Evolutionary conservation across 371 early-diverging fungal genomes (phyloP).

Genomic region (Mucor saturninus): DNA sequence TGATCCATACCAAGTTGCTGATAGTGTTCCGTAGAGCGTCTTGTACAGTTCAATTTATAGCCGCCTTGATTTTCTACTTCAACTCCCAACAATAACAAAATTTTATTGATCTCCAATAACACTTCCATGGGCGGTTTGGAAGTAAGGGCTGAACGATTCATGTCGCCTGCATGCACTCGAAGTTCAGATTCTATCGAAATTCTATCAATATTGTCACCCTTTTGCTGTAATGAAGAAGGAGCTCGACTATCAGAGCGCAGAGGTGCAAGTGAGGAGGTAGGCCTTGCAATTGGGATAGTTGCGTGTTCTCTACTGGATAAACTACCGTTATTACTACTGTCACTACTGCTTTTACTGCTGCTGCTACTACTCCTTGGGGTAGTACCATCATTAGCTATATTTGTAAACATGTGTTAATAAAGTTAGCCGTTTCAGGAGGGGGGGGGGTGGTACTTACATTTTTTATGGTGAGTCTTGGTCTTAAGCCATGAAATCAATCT

Average conservation of each 20-base stretch:
- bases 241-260: constrained; percentile 4
- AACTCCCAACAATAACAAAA: constrained; percentile 68
- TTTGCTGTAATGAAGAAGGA: constrained; percentile 12
- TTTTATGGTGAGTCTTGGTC: constrained; percentile 14
- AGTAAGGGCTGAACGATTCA: constrained; percentile 75
- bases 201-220: background rate
- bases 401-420: background rate
- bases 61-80: constrained; percentile 68
- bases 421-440: too few species aligned
- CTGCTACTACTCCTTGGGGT: background rate
- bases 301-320: constrained; percentile 4
- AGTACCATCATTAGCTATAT: background rate
- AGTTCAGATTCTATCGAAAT: constrained; percentile 49
- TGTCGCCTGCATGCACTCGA: constrained; percentile 75
- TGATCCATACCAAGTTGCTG: background rate
- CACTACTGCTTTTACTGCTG: background rate
- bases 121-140: constrained; percentile 73
- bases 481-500: constrained; percentile 25
- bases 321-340: background rate
- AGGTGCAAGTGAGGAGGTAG: constrained; percentile 3
- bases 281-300: constrained; percentile 12
- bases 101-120: constrained; percentile 68
- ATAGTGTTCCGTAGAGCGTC: constrained; percentile 35
- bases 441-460: constrained; percentile 8
- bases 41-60: constrained; percentile 73